Evolutionary conservation across 331 rosid genomes (phyloP), one percentile per base, ranked within the genome.

Genomic region (Arachis monticola): DNA sequence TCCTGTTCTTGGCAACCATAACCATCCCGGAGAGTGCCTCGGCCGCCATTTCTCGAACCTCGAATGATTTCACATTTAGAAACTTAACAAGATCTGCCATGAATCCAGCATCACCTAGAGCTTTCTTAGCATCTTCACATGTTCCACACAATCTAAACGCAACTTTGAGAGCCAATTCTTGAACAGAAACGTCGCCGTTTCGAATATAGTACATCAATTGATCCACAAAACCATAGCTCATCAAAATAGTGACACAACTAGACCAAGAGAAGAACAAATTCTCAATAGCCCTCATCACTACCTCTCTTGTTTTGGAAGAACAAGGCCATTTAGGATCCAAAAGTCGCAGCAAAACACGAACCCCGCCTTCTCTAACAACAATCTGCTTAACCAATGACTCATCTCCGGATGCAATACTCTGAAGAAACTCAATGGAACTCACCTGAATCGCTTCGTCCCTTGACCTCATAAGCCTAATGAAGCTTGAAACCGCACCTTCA

Each of bases 21-120:
- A 93, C 90, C 93, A 93, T 69, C 48, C 77, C 76, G 12, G 90
- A 82, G 12, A 90, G 89, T 14, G 93, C 89, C 79, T 85, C 97
- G 1, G 91, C 89, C 17, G 98, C 96, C 91, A 87, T 85, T 82
- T 90, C 97, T 2, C 98, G 79, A 78, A 90, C 95, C 30, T 88
- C 97, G 48, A 77, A 87, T 2, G 98, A 93, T 72, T 87, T 91
- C 4, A 92, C 91, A 75, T 78, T 82, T 3, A 93, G 93, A 77
- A 90, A 86, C 76, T 86, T 93, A 2, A 91, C 87, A 68, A 93
- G 88, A 82, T 93, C 97, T 5, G 85, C 80, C 96, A 93, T 91
- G 81, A 93, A 86, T 9, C 91, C 91, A 2, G 86, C 87, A 52
- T 87, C 89, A 4, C 93, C 98, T 76, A 93, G 61, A 7, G 87